Base-by-base conservation (phyloP, 805 yeast species). In the Lachancea meyersii region DNA sequence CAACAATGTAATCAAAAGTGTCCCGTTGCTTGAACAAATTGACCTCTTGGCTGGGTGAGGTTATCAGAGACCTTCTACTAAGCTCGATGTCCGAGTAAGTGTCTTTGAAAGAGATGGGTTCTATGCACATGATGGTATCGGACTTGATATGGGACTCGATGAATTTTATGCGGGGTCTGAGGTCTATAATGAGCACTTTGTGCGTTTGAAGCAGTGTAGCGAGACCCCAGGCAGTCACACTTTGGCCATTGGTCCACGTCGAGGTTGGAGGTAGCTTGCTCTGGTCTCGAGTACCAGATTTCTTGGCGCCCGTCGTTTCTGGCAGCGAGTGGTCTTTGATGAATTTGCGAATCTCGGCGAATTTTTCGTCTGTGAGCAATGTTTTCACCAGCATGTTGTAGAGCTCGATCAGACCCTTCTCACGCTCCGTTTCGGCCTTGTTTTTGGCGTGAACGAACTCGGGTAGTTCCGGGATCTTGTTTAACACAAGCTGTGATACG, bases 51-150 rank as follows among this genome's bases (percentile, higher is more conserved):
- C 69, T 69, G 2, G 88, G 77, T 13, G 84, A 69, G 2, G 75
- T 70, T 13, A 77, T 59, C 45, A 79, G 64, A 9, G 91, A 72
- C 36, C 75, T 64, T 33, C 69, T 72, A 51, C 82, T 85, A n/a
- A 89, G 63, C 42, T 82, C 91, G n/a, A 59, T 63, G 52, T 84
- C 86, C 0, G 75, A 68, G 54, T 76, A 75, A 8, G 67, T 64
- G 1, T 63, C 58, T 40, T 77, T 63, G 16, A 80, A 65, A 1
- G 77, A 70, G 16, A 73, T 69, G 0, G 97, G 96, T 41, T 86
- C 95, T 16, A 89, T 72, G 56, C 89, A 85, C 9, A 86, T 71
- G 7, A 83, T 60, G 41, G 82, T 76, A 2, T 67, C 63, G 20
- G 77, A 65, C 10, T 73, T 66, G 18, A 89, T 77, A 60, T 87